Evolutionary conservation across 345 rosid genomes (phyloP).

Genomic region (Euphorbia peplus): DNA sequence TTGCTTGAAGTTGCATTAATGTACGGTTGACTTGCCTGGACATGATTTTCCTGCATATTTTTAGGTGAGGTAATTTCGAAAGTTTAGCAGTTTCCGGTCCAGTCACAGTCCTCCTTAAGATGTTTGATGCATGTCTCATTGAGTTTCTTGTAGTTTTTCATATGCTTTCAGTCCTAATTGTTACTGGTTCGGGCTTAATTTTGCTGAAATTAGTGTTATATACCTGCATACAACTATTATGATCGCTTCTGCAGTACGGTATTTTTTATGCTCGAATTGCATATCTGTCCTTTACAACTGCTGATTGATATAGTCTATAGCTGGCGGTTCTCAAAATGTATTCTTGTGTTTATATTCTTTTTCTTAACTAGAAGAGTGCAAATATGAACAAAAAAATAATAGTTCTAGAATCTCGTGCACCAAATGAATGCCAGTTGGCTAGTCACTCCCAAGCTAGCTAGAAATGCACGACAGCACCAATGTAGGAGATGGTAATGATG

Average conservation of each 20-base stretch:
- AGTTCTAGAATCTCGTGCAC: not conserved
- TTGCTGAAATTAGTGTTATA: not conserved
- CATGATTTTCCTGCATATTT: not conserved
- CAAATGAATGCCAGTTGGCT: not conserved
- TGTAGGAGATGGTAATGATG: slow-evolving; percentile 2
- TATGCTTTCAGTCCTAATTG: not conserved
- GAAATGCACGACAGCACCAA: not conserved
- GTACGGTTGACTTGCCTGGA: not conserved
- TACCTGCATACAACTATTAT: not conserved
- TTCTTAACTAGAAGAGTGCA: not conserved
- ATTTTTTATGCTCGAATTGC: slow-evolving; percentile 3
- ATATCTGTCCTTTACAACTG: not conserved
- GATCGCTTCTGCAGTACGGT: too few relatives aligned
- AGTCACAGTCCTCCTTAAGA: slow-evolving; percentile 7
- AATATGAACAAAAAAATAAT: too few relatives aligned
- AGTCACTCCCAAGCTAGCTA: not conserved
- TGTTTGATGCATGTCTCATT: slow-evolving; percentile 22
- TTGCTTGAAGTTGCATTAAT: not conserved
- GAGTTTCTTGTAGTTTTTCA: not conserved
- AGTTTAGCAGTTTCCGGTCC: not conserved
- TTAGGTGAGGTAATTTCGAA: not conserved
- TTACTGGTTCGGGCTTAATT: not conserved
- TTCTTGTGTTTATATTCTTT: not conserved
- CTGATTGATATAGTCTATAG: not conserved
- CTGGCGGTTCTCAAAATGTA: not conserved